phyloP scores from a whole-genome alignment of 2,329 filamentous ascomycete species.

The Aureobasidium leucospermi region DNA sequence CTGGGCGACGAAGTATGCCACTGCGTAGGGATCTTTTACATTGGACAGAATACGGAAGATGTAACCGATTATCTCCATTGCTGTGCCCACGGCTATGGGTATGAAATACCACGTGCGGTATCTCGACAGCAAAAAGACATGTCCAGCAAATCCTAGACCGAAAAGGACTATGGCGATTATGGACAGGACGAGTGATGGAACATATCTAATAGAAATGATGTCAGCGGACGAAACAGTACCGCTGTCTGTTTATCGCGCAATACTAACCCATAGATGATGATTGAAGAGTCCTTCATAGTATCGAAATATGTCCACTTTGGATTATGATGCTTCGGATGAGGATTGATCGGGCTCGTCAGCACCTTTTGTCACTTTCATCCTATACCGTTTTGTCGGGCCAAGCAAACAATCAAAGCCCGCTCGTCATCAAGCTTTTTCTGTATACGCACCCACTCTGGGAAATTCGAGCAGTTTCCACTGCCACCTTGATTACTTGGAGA shows the following conservation, averaged over 20 bases:
- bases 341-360: background rate
- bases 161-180: background rate
- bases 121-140: conserved; percentile 29
- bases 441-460: background rate
- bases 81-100: conserved; percentile 37
- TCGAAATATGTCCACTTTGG: too few relatives aligned
- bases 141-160: conserved; percentile 16
- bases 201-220: background rate
- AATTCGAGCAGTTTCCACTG: background rate
- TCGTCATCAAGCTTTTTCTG: background rate
- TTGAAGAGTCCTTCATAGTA: background rate
- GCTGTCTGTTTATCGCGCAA: background rate
- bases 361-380: background rate
- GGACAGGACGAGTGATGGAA: background rate
- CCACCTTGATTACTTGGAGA: background rate
- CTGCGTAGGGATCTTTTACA: conserved; percentile 45
- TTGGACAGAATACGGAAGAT: conserved; percentile 42
- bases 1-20: conserved; percentile 49
- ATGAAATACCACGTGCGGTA: conserved; percentile 42
- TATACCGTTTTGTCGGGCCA: background rate
- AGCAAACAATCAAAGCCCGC: background rate
- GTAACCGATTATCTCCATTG: conserved; percentile 47
- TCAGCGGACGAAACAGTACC: background rate
- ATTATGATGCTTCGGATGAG: background rate
- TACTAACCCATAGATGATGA: background rate